Evolutionary conservation across 805 yeast genomes (phyloP).

Genomic region (Starmerella powellii): DNA sequence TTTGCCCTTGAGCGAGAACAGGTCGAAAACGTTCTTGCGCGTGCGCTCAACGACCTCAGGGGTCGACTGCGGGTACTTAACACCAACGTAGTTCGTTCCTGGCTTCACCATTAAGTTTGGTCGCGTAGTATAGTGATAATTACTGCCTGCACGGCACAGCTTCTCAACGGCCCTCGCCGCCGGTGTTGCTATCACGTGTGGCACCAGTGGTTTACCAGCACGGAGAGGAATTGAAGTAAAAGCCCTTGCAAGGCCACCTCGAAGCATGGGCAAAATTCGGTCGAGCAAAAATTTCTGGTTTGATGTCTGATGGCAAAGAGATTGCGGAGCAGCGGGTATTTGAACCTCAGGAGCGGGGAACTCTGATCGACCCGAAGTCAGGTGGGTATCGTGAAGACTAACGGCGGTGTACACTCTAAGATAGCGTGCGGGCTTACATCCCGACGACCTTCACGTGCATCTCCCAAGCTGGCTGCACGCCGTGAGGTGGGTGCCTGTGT

Average conservation of each 20-base stretch:
- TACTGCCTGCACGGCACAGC: neutral
- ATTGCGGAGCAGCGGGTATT: no score
- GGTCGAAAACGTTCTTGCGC: conserved; percentile 20
- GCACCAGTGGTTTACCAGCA: neutral
- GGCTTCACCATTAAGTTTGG: neutral
- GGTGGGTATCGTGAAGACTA: no score
- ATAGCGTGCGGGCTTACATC: no score
- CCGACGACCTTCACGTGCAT: no score
- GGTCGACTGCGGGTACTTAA: conserved; percentile 19
- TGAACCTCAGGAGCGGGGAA: no score
- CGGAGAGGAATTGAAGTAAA: neutral
- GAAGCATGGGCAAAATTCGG: neutral
- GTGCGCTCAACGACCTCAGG: conserved; percentile 18
- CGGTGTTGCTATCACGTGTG: conserved; percentile 4
- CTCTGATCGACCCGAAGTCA: no score
- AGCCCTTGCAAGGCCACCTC: neutral
- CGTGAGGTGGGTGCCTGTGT: no score
- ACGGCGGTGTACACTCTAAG: no score
- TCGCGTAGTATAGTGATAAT: neutral
- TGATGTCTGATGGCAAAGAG: no score
- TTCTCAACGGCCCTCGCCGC: neutral
- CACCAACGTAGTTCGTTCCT: conserved; percentile 16
- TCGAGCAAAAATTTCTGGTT: no score
- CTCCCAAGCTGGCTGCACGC: no score
- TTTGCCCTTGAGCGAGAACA: conserved; percentile 41